Conservation (phyloP, 352 stramenopile species). For the Globisporangium spiculum region DNA sequence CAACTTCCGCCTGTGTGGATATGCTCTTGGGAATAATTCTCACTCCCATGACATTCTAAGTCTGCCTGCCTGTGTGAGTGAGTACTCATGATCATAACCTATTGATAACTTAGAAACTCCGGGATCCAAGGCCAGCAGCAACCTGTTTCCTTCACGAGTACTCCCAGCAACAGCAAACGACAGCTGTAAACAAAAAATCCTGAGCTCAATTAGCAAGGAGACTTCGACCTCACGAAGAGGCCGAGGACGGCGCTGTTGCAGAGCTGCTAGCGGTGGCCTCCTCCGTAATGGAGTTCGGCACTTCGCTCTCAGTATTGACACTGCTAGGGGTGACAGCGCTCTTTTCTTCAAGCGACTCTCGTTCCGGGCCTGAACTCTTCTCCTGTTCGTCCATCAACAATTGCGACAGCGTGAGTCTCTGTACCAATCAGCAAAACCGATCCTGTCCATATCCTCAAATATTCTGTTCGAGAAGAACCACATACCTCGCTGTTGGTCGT, state of each 20-base stretch:
- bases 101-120: neutral
- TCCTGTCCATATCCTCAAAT: neutral
- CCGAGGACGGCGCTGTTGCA: neutral
- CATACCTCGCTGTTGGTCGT: constrained; percentile 5
- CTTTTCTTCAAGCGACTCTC: constrained; percentile 16
- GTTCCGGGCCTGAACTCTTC: neutral
- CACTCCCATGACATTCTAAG: neutral
- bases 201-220: neutral
- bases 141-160: neutral
- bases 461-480: neutral
- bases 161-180: neutral
- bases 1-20: neutral
- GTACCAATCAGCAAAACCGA: neutral
- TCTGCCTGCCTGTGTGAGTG: too few species aligned
- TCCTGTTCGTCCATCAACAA: neutral
- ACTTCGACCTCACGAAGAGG: neutral
- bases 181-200: neutral
- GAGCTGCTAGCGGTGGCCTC: neutral
- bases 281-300: neutral
- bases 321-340: neutral
- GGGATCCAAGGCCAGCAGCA: neutral
- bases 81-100: neutral
- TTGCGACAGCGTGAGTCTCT: neutral
- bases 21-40: neutral
- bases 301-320: neutral